Evolutionary conservation across 768 basidiomycete genomes (phyloP).

Genomic region (Nevesoporus exiguus): DNA sequence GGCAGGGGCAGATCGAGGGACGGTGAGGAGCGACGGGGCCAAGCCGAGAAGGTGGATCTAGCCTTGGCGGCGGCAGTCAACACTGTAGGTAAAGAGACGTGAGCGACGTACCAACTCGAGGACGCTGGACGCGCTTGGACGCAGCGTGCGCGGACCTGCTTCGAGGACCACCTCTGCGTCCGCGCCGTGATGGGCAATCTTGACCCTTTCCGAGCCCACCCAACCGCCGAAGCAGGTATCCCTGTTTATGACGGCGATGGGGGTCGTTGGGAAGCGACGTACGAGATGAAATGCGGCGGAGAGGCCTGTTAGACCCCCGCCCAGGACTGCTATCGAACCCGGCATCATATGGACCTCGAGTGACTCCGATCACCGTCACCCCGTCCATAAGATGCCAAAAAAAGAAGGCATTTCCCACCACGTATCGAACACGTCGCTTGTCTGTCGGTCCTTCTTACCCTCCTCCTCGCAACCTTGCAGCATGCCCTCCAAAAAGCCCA

Average conservation of each 20-base stretch:
- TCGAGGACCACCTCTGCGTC: slow-evolving; percentile 62
- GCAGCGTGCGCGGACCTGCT: slow-evolving; percentile 80
- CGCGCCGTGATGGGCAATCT: slow-evolving; percentile 26
- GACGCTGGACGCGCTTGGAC: slow-evolving; percentile 70
- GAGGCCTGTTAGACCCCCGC: slow-evolving; percentile 80
- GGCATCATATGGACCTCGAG: slow-evolving; percentile 2
- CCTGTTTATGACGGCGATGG: slow-evolving; percentile 70
- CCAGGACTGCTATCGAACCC: slow-evolving; percentile 60
- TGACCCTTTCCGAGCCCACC: slow-evolving; percentile 61
- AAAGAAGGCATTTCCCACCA: slow-evolving; percentile 18
- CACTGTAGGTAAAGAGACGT: slow-evolving; percentile 1
- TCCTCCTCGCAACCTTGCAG: not conserved
- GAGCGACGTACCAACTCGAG: slow-evolving; percentile 67
- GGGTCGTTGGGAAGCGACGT: slow-evolving; percentile 53
- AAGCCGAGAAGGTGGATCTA: slow-evolving; percentile 79
- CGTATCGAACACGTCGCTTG: slow-evolving; percentile 22
- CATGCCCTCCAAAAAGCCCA: slow-evolving; percentile 23
- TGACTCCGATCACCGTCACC: not conserved
- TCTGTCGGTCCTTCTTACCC: not conserved
- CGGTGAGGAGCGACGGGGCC: slow-evolving; percentile 55
- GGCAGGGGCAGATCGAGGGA: slow-evolving; percentile 63
- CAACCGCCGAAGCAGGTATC: slow-evolving; percentile 76
- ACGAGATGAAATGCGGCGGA: slow-evolving; percentile 78
- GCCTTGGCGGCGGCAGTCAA: slow-evolving; percentile 16
- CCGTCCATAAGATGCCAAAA: not conserved